Base-by-base conservation (phyloP, 768 basidiomycete genomes). In the Auriculariales sp. region DNA sequence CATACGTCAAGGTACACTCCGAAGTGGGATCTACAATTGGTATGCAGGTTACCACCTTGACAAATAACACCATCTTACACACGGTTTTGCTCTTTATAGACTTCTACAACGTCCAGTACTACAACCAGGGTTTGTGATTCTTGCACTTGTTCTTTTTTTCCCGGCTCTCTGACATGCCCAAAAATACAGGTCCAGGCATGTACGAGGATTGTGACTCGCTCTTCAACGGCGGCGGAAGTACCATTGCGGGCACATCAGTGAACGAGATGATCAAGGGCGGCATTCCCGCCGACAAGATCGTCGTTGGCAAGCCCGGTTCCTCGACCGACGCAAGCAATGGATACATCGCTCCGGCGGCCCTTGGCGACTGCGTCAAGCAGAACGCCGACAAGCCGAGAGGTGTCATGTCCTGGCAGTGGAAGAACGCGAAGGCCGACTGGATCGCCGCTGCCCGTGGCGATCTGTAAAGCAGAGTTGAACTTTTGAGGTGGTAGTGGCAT, bases 271-370 rank as follows among this genome's bases (percentile, higher is more conserved):
- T 60, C 49, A 54, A 50, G 42, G 55, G 55, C 22, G 61, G 59
- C 29, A 56, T 68, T 6, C 60, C 62, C 4, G 56, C 61, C 14
- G 42, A 61, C 51, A 68, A 68, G 57, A 58, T 67, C 45, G 59
- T 68, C 49, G 62, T 68, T 35, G 66, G 66, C 3, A 68, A 68
- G 53, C 65, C 65, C 2, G 52, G 34, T 17, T 28, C 25, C 15
- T 22, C 29, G 6, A 28, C n/a, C 2, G 49, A 49, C 24, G 52
- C 28, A 1, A 33, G 39, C 14, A 44, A 44, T 25, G 39, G 39
- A 15, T 44, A n/a, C 39, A 44, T 44, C 6, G 12, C 39, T 12
- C 39, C 39, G 22, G 17, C 39, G 19, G 19, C 17, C 14, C 6
- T 44, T 10, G 39, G 39, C 4, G 10, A 25, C 14, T 44, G 39